Base-by-base conservation (phyloP, 345 rosid species). In the Rubroshorea leprosula region DNA sequence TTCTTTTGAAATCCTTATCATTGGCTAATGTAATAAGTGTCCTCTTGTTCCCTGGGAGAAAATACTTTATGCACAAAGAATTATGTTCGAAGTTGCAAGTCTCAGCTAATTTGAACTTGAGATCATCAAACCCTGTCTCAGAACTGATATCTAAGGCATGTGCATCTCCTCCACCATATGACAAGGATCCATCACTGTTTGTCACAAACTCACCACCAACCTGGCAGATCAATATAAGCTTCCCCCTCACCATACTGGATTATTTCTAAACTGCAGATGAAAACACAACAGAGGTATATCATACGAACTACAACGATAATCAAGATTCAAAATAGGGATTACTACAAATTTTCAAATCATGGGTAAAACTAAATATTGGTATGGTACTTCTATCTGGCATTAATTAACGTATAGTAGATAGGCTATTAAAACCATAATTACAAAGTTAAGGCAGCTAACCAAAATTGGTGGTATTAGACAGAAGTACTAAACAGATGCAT, bases 221-320 rank as follows among this genome's bases (percentile, higher is more conserved):
- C 75, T 82, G 96, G 73, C 96, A 91, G 57, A 91, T 88, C 67
- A 91, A 58, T 65, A 88, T 88, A 55, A 91, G 96, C 83, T 91
- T 91, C 47, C 76, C 87, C 79, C 76, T 81, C 8, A 78, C 84
- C 98, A 91, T 91, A 60, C 69, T n/a, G n/a, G n/a, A 53, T 61
- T 16, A 10, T 66, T 60, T 65, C 75, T 68, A 63, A 53, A 41
- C 26, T 58, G 31, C 26, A 49, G 50, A 72, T 20, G 49, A 52
- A 35, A 35, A 2, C 7, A 35, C n/a, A n/a, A n/a, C n/a, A n/a
- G n/a, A n/a, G n/a, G n/a, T n/a, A n/a, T n/a, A n/a, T n/a, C n/a
- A n/a, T n/a, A n/a, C n/a, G n/a, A n/a, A n/a, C n/a, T n/a, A n/a
- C n/a, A n/a, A n/a, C n/a, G n/a, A n/a, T n/a, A n/a, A n/a, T n/a